Conservation (phyloP, 2,329 filamentous ascomycete species). For the Erysiphe pulchra region DNA sequence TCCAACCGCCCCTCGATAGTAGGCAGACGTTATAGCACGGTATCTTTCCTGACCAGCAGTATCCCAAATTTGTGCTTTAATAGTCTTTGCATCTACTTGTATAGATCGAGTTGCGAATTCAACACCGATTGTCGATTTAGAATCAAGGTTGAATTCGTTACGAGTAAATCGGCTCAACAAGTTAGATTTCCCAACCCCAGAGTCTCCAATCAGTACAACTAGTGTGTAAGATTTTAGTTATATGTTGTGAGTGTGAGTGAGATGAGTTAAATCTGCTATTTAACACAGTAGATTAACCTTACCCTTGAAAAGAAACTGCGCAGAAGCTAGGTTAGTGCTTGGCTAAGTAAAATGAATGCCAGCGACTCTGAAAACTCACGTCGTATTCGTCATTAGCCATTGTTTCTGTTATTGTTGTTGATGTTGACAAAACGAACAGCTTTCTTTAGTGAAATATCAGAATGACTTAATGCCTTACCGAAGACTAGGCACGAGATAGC, state of each 20-base stretch:
- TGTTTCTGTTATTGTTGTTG: conserved; percentile 16
- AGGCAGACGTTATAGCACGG: conserved; percentile 94
- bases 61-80: conserved; percentile 99
- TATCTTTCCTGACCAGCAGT: conserved; percentile 97
- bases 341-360: background rate
- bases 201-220: conserved; percentile 99
- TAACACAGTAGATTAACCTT: conserved; percentile 11
- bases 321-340: conserved; percentile 12
- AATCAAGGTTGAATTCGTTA: conserved; percentile 99
- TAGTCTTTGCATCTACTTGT: conserved; percentile 97
- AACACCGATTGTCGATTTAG: conserved; percentile 98
- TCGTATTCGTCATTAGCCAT: conserved; percentile 99
- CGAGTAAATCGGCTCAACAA: conserved; percentile 97
- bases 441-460: background rate
- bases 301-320: conserved; percentile 98
- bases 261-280: background rate
- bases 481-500: background rate
- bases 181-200: conserved; percentile 98
- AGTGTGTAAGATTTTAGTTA: conserved; percentile 12
- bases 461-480: background rate
- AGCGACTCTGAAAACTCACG: conserved; percentile 31
- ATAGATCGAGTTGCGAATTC: conserved; percentile 98
- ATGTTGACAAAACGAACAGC: background rate
- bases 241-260: conserved; percentile 7
- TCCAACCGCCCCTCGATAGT: conserved; percentile 93